Evolutionary conservation across 495 filamentous ascomycete genomes (phyloP).

Genomic region (Aspergillus carlsbadensis): DNA sequence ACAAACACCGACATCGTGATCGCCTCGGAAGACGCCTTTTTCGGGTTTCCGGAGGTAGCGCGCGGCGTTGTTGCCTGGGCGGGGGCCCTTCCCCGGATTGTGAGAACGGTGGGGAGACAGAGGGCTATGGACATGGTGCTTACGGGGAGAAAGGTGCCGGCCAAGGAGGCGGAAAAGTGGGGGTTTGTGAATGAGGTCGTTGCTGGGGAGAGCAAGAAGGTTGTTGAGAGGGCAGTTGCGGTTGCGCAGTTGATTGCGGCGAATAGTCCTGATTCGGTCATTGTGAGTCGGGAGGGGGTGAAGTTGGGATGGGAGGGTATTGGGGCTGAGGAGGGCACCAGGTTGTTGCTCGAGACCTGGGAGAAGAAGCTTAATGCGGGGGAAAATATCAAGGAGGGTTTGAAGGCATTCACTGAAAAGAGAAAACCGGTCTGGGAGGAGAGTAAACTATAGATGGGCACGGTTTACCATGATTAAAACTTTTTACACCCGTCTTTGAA

Average conservation of each 20-base stretch:
- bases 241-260: constrained; percentile 38
- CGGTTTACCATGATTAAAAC: not conserved
- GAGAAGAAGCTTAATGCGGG: constrained; percentile 62
- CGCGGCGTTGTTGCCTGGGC: constrained; percentile 71
- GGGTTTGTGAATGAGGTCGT: constrained; percentile 71
- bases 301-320: constrained; percentile 69
- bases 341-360: constrained; percentile 55
- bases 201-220: constrained; percentile 41
- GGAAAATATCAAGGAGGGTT: constrained; percentile 78
- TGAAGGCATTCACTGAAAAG: constrained; percentile 81
- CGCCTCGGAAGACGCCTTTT: constrained; percentile 51
- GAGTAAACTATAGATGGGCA: constrained; percentile 62
- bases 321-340: constrained; percentile 64
- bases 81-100: constrained; percentile 70
- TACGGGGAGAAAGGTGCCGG: constrained; percentile 59
- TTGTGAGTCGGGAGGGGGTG: constrained; percentile 67
- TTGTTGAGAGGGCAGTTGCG: constrained; percentile 54
- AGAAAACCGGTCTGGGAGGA: constrained; percentile 71
- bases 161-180: constrained; percentile 62
- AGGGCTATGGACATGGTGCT: constrained; percentile 75
- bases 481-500: too few species aligned
- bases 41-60: constrained; percentile 69
- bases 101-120: constrained; percentile 64
- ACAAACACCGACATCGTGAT: constrained; percentile 73
- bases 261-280: constrained; percentile 73